Evolutionary conservation across 2,329 filamentous ascomycete species (phyloP), one percentile per base, ranked within the genome.

Genomic region (Aspergillus niger): DNA sequence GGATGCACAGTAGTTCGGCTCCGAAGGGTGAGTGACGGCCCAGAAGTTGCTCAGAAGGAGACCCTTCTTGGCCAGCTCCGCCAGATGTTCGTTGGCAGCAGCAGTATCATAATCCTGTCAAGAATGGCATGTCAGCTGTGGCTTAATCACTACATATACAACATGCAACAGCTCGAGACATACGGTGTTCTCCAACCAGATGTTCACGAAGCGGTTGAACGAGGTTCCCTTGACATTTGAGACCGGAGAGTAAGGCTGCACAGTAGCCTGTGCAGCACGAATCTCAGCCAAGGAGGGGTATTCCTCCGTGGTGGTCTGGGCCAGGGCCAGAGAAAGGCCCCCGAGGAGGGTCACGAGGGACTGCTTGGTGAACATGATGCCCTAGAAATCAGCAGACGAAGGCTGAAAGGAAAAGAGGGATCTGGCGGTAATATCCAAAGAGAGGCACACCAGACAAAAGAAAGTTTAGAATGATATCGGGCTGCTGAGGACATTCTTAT

Each of bases 101-200:
- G 89, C 86, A 69, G 87, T 84, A 55, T 85, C 82, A 65, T 85
- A 92, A 74, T 85, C 82, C 73, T 75, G 26, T 13, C 17, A 7
- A 3, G 5, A 7, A 10, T 41, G 15, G n/a, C 8, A 49, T n/a
- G 36, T 41, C 30, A 17, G 22, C 15, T 36, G 3, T 26, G 10
- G 5, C 13, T 11, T 5, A 10, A 11, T 13, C 32, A 7, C 22
- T 13, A 6, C 41, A 24, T 24, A 36, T 13, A 36, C 5, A 2
- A 48, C 17, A 1, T 48, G 32, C 13, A 17, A 20, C n/a, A 13
- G 24, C 5, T 17, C 3, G 26, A 17, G 53, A 62, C 88, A 22
- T 64, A 74, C 83, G 52, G 87, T 90, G 73, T 93, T 93, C 79
- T 93, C 91, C 51, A 92, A 82, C 87, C 89, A 93, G 74, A 93